Evolutionary conservation across 495 filamentous ascomycete genomes (phyloP).

Genomic region (Talaromyces proteolyticus): DNA sequence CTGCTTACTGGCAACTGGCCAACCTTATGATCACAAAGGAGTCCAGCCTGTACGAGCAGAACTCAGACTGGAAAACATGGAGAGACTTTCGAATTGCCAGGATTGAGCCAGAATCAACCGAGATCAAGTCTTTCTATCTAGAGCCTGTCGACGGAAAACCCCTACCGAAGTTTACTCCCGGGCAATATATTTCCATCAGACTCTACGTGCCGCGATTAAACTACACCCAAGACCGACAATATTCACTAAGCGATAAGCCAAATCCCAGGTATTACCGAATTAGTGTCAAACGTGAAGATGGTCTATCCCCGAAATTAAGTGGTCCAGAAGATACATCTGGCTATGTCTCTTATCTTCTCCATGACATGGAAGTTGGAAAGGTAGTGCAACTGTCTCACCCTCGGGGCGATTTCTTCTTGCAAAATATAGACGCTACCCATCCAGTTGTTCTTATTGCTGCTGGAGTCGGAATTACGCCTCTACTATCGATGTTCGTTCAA

Average conservation of each 20-base stretch:
- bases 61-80: slow-evolving; percentile 57
- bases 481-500: slow-evolving; percentile 54
- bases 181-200: slow-evolving; percentile 65
- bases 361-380: slow-evolving; percentile 45
- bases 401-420: slow-evolving; percentile 55
- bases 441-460: slow-evolving; percentile 54
- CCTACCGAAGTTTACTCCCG: slow-evolving; percentile 57
- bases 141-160: slow-evolving; percentile 54
- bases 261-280: slow-evolving; percentile 58
- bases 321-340: slow-evolving; percentile 21
- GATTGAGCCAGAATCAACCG: slow-evolving; percentile 55
- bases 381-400: slow-evolving; percentile 52
- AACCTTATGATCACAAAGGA: slow-evolving; percentile 64
- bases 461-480: slow-evolving; percentile 56
- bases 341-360: slow-evolving; percentile 54
- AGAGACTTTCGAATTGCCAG: slow-evolving; percentile 58
- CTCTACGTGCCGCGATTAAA: slow-evolving; percentile 51
- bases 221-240: slow-evolving; percentile 62
- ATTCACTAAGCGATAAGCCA: slow-evolving; percentile 62
- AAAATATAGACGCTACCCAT: slow-evolving; percentile 19
- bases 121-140: slow-evolving; percentile 69
- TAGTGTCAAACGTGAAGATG: slow-evolving; percentile 62
- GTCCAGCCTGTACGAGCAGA: slow-evolving; percentile 50
- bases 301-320: slow-evolving; percentile 19
- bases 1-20: slow-evolving; percentile 67